Evolutionary conservation across 2,329 filamentous ascomycete genomes (phyloP).

Genomic region (Talaromyces sp.): DNA sequence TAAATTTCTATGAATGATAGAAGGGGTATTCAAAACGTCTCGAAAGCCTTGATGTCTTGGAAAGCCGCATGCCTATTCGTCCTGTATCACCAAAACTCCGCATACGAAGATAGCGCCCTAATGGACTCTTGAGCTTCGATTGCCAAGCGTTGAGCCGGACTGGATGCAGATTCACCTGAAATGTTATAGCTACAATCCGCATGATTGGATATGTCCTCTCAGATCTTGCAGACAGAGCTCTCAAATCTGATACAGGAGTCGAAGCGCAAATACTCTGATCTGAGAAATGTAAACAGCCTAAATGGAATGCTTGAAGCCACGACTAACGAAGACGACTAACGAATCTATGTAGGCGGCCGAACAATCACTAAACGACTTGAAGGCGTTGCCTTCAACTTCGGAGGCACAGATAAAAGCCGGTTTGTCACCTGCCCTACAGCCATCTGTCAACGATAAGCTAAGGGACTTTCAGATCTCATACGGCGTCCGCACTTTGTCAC

Average conservation of each 20-base stretch:
- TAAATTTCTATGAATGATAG: not conserved
- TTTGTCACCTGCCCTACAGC: conserved; percentile 36
- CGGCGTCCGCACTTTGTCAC: conserved; percentile 81
- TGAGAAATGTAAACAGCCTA: conserved; percentile 61
- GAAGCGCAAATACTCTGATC: conserved; percentile 88
- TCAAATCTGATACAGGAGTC: conserved; percentile 91
- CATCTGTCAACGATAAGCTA: conserved; percentile 16
- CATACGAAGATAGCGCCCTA: not conserved
- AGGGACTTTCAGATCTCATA: conserved; percentile 66
- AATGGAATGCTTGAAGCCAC: conserved; percentile 26
- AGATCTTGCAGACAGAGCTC: conserved; percentile 84
- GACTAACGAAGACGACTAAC: conserved; percentile 25
- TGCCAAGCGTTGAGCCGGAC: conserved; percentile 10
- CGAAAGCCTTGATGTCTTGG: not conserved
- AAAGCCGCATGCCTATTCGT: not conserved
- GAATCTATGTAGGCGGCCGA: conserved; percentile 71
- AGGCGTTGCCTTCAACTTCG: conserved; percentile 68
- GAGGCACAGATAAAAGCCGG: conserved; percentile 74
- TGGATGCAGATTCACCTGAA: conserved; percentile 14
- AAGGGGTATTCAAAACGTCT: not conserved
- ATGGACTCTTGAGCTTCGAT: conserved; percentile 11
- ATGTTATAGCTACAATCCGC: conserved; percentile 27
- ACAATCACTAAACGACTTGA: conserved; percentile 88
- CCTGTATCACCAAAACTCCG: not conserved
- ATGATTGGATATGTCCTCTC: conserved; percentile 72